Evolutionary conservation across 2,329 filamentous ascomycete species (phyloP).

Genomic region (Grosmannia penicillata): DNA sequence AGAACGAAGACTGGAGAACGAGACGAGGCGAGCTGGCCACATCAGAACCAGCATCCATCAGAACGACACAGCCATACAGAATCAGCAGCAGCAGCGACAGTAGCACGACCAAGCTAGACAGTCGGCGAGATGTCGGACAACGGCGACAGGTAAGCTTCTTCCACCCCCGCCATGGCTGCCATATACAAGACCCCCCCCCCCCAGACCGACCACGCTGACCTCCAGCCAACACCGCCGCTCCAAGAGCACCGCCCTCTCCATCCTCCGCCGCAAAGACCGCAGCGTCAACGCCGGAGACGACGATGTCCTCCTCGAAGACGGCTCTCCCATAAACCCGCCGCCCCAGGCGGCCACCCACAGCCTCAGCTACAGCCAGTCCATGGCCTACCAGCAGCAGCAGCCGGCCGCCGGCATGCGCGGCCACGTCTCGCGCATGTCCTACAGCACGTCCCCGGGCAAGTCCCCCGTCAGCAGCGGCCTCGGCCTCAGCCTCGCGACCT

Average conservation of each 20-base stretch:
- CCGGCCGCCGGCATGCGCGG: conserved; percentile 18
- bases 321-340: too few relatives aligned
- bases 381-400: conserved; percentile 11
- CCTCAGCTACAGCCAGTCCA: not conserved
- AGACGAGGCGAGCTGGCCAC: too few relatives aligned
- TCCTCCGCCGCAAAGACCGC: conserved; percentile 36
- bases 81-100: too few relatives aligned
- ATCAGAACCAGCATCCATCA: too few relatives aligned
- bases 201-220: too few relatives aligned
- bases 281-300: conserved; percentile 23
- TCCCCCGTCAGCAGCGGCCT: not conserved
- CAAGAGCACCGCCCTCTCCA: conserved; percentile 36
- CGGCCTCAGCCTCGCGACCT: not conserved
- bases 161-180: not conserved
- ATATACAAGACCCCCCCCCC: too few relatives aligned
- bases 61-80: too few relatives aligned
- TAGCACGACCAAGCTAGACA: too few relatives aligned
- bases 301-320: conserved; percentile 32
- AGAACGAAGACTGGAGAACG: too few relatives aligned
- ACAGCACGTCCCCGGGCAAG: not conserved
- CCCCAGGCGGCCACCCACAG: too few relatives aligned
- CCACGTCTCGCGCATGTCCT: conserved; percentile 30
- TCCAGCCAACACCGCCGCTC: conserved; percentile 32
- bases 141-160: conserved; percentile 14
- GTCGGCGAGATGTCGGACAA: conserved; percentile 21